Evolutionary conservation across 2,329 filamentous ascomycete species (phyloP).

Genomic region (Penicillium sp.): DNA sequence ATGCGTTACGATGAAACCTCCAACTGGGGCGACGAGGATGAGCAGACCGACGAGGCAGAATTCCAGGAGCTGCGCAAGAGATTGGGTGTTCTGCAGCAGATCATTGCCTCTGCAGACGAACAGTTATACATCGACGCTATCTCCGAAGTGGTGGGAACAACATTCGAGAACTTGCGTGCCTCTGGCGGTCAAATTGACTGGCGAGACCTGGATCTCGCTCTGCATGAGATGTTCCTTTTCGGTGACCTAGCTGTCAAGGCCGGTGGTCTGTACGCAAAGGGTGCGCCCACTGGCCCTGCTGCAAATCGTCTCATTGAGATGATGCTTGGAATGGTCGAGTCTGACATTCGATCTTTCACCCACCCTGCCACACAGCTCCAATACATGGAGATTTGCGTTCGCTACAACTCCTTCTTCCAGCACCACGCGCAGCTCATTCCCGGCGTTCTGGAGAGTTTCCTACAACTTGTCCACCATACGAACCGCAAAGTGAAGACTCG

Average conservation of each 20-base stretch:
- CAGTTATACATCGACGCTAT: conserved; percentile 85
- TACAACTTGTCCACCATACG: conserved; percentile 84
- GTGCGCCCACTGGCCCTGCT: conserved; percentile 77
- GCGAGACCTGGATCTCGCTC: conserved; percentile 90
- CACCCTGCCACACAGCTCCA: conserved; percentile 93
- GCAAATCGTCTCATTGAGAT: conserved; percentile 84
- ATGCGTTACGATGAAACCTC: conserved; percentile 98
- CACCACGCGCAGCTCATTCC: conserved; percentile 80
- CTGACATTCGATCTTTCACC: conserved; percentile 81
- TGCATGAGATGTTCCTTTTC: conserved; percentile 95
- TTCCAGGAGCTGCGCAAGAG: conserved; percentile 93
- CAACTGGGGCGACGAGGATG: conserved; percentile 90
- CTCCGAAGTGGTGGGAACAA: conserved; percentile 84
- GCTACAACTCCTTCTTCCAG: conserved; percentile 93
- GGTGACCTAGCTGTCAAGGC: conserved; percentile 91
- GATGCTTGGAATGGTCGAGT: conserved; percentile 96
- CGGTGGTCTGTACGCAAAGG: conserved; percentile 84
- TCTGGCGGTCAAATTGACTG: conserved; percentile 81
- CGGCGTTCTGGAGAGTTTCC: conserved; percentile 87
- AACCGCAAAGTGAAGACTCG: conserved; percentile 85
- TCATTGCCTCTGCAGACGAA: conserved; percentile 87
- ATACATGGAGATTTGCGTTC: conserved; percentile 98
- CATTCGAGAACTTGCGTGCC: conserved; percentile 80
- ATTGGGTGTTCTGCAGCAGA: conserved; percentile 89
- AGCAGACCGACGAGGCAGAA: conserved; percentile 94